Evolutionary conservation across 75 land plant genomes (phyloP).

Genomic region (Pinus albicaulis): DNA sequence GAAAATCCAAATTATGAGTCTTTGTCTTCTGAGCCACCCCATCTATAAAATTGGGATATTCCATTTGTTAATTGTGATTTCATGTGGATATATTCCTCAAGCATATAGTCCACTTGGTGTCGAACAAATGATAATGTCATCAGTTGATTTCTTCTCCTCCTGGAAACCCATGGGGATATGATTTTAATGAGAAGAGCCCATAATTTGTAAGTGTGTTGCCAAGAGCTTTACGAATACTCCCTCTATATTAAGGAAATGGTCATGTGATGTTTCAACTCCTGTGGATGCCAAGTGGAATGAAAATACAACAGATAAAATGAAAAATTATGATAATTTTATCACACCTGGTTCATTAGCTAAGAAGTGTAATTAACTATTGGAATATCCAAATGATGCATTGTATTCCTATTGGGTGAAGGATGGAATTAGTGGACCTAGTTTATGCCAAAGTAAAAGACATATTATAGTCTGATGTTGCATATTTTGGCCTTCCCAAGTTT

Average conservation of each 20-base stretch:
- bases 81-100: slow-evolving; percentile 51
- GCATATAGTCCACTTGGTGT: slow-evolving; percentile 57
- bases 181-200: slow-evolving; percentile 43
- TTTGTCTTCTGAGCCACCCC: slow-evolving; percentile 88
- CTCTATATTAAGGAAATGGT: slow-evolving; percentile 77
- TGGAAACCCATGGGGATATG: slow-evolving; percentile 18
- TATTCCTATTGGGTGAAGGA: too few relatives aligned
- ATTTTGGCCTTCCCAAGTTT: too few relatives aligned
- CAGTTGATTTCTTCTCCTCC: slow-evolving; percentile 54
- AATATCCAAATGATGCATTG: slow-evolving; percentile 10
- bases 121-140: slow-evolving; percentile 46
- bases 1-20: slow-evolving; percentile 23
- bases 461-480: slow-evolving; percentile 39
- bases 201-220: slow-evolving; percentile 82
- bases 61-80: slow-evolving; percentile 92
- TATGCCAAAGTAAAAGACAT: slow-evolving; percentile 2
- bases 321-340: not conserved
- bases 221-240: slow-evolving; percentile 75
- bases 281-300: slow-evolving; percentile 8
- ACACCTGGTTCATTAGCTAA: not conserved
- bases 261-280: slow-evolving; percentile 19
- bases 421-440: not conserved
- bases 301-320: not conserved
- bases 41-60: slow-evolving; percentile 70
- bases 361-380: not conserved